Evolutionary conservation across 2,329 filamentous ascomycete species (phyloP), one percentile per base, ranked within the genome.

Genomic region (Colletotrichum eremochloae): DNA sequence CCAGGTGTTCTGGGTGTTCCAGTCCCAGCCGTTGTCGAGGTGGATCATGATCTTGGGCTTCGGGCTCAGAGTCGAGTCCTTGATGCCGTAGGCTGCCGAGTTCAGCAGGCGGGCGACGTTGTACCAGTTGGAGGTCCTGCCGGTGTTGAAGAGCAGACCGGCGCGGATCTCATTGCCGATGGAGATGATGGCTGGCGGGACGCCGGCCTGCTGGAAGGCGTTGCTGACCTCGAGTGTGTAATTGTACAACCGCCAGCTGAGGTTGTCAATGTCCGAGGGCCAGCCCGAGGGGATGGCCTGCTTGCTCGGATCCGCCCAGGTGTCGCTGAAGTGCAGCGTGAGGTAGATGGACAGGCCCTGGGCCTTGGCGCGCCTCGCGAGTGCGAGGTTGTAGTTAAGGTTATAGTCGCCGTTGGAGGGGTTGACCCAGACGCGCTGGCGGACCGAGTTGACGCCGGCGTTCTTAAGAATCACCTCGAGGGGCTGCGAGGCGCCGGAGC

Each of bases 21-120:
- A 93, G 74, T 92, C 86, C 90, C 91, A 94, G n/a, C 92, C 92
- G 77, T 93, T 92, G 79, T 94, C 91, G 4, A 94, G 85, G 77
- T 94, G 92, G 52, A 94, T 88, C 90, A 94, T 90, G 79, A 94
- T 93, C 78, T 91, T 88, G 1, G 92, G 90, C 74, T 87, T 86
- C 0, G 86, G 84, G 52, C 79, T 79, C 36, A 92, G 81, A 3
- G 80, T 82, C 5, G 89, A 91, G 76, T 92, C 89, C 76, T 90
- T 92, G 76, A 94, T 86, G 2, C 89, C 92, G 69, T 84, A 87
- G 0, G 89, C 85, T 0, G 89, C 92, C 8, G 90, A 90, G 77
- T 92, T 88, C 11, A 94, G 85, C 31, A 94, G 83, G 0, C 82
- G 81, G 0, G 91, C 91, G 42, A 93, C 87, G 79, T 92, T 93